Evolutionary conservation across 2,329 filamentous ascomycete genomes (phyloP), one percentile per base, ranked within the genome.

Genomic region (Botrytis tulipae): DNA sequence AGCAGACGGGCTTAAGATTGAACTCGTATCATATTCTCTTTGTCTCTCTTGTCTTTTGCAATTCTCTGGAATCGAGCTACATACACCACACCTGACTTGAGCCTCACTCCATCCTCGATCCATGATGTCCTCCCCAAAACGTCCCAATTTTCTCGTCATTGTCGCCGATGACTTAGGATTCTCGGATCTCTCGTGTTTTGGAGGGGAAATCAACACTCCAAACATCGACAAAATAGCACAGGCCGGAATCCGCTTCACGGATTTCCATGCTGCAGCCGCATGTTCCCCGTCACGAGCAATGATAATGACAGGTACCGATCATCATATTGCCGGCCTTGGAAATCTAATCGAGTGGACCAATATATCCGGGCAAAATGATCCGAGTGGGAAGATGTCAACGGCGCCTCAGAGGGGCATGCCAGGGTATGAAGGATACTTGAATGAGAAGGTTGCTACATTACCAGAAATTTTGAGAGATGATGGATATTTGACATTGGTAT

Each of bases 211-310:
- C 72, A 83, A 83, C 32, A 90, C 88, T 0, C 88, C 88, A 3
- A 87, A 87, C 77, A 83, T 90, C 44, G 86, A 89, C 80, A 84
- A 83, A 42, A 79, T 87, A 4, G 85, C 85, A 9, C 80, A 83
- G 63, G 81, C 85, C 63, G 85, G 87, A 37, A 78, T 90, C 42
- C 85, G 87, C 5, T 87, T 89, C 76, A 89, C 87, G 0, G 86
- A 87, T 74, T 89, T 89, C 78, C 88, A 90, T 77, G 86, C 88
- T 0, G 88, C 88, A 0, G 86, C 87, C 35, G 87, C 87, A 74
- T 90, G 87, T 44, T 63, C 25, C 3, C 37, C n/a, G 18, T 61
- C 68, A 35, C 54, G 12, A 57, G 67, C 87, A 63, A 90, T 90
- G 88, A 84, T 90, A 71, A 85, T 89, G 82, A 88, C 86, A 1